phyloP scores from a whole-genome alignment of 441 rosid species.

The Adansonia grandidieri region DNA sequence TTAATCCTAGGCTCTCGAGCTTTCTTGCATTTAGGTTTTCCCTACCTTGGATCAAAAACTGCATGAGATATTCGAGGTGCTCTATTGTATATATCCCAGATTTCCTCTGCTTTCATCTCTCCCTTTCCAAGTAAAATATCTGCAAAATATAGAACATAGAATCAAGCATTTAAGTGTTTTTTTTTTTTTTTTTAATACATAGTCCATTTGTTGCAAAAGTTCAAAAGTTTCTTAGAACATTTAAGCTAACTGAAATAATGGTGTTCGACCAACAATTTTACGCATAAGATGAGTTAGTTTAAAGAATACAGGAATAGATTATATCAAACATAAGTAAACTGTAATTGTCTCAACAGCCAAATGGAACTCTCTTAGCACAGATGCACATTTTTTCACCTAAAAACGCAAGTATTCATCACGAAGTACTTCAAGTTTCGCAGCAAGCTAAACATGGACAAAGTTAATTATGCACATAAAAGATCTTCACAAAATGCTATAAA shows the following conservation, averaged over 20 bases:
- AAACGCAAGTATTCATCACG: constrained; percentile 89
- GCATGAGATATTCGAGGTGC: constrained; percentile 85
- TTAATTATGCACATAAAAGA: constrained; percentile 23
- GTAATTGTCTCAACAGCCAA: constrained; percentile 94
- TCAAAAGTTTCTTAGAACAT: constrained; percentile 3
- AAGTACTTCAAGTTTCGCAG: constrained; percentile 90
- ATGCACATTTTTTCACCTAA: constrained; percentile 76
- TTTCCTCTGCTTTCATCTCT: constrained; percentile 77
- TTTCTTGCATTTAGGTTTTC: not conserved
- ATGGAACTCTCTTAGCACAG: constrained; percentile 78
- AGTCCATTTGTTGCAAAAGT: not conserved
- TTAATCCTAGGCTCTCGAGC: not conserved
- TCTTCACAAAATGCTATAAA: constrained; percentile 22
- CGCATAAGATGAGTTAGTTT: not conserved
- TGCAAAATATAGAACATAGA: constrained; percentile 40
- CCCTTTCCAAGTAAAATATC: constrained; percentile 84
- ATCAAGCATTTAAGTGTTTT: not conserved
- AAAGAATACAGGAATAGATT: not conserved
- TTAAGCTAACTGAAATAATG: constrained; percentile 9
- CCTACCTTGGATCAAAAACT: constrained; percentile 27
- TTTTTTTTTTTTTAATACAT: not conserved
- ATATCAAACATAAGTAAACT: constrained; percentile 46
- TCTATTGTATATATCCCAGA: constrained; percentile 78
- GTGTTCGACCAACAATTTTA: not conserved
- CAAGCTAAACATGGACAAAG: constrained; percentile 56